Evolutionary conservation across 208 protist species (phyloP).

Genomic region (Strigomonas galati): DNA sequence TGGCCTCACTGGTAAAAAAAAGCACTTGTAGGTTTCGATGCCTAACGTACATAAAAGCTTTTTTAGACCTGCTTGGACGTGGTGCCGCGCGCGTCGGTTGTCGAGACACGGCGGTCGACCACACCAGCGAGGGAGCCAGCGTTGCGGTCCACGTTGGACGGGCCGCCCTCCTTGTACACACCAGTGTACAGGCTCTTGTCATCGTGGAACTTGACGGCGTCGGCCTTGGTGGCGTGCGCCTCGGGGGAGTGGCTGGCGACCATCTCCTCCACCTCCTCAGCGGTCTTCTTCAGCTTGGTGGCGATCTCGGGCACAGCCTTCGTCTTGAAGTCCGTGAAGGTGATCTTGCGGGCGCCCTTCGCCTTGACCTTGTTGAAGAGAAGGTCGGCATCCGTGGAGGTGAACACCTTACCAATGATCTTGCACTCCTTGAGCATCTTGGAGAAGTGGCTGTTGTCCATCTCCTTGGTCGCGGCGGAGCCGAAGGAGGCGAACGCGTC

Average conservation of each 20-base stretch:
- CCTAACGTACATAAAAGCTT: neutral
- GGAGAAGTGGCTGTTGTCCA: slow-evolving; percentile 89
- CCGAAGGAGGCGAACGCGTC: slow-evolving; percentile 89
- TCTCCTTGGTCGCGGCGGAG: slow-evolving; percentile 75
- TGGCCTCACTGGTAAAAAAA: too few relatives aligned
- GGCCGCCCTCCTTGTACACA: slow-evolving; percentile 84
- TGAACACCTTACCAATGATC: slow-evolving; percentile 89
- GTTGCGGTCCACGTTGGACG: slow-evolving; percentile 89
- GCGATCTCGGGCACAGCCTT: slow-evolving; percentile 84
- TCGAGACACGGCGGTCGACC: slow-evolving; percentile 74
- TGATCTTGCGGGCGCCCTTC: slow-evolving; percentile 87
- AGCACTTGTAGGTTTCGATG: too few relatives aligned
- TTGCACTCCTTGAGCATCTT: slow-evolving; percentile 92
- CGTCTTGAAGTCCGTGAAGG: slow-evolving; percentile 57
- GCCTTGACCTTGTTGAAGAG: slow-evolving; percentile 91
- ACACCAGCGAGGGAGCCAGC: slow-evolving; percentile 75
- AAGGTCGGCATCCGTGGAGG: slow-evolving; percentile 83
- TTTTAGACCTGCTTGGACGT: slow-evolving; percentile 70
- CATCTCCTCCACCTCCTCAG: slow-evolving; percentile 58
- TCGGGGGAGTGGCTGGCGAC: slow-evolving; percentile 45
- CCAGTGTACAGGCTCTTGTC: slow-evolving; percentile 91
- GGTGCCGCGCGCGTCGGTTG: slow-evolving; percentile 72
- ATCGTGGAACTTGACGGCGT: slow-evolving; percentile 87
- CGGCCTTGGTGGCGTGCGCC: slow-evolving; percentile 76
- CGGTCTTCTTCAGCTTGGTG: slow-evolving; percentile 79